Conservation (phyloP, 2,329 filamentous ascomycete species). For the Talaromyces rugulosus region DNA sequence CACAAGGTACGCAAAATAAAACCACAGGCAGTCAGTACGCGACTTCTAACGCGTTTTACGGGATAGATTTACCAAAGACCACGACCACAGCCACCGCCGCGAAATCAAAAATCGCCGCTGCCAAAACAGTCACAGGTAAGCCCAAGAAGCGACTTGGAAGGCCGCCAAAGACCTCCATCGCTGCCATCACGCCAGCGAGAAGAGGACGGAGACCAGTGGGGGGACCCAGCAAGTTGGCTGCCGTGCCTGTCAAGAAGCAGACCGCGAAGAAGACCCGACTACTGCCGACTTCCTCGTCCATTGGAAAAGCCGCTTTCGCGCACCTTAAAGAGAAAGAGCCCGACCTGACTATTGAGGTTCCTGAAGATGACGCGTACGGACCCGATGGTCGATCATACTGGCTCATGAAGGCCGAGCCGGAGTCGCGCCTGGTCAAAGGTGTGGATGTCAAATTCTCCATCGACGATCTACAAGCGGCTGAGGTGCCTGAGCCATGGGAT, state of each 20-base stretch:
- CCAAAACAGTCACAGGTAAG: conserved; percentile 10
- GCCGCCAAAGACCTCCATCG: conserved; percentile 7
- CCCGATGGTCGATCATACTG: conserved; percentile 55
- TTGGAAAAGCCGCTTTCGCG: conserved; percentile 2
- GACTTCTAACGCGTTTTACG: neutral
- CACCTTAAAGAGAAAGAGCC: conserved; percentile 12
- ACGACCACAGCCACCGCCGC: neutral
- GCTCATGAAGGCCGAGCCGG: conserved; percentile 85
- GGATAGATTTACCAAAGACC: neutral
- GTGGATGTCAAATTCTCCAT: conserved; percentile 91
- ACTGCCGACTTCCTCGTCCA: neutral
- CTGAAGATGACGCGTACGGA: conserved; percentile 15
- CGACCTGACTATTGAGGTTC: conserved; percentile 15
- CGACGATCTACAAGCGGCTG: conserved; percentile 72
- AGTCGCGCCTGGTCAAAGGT: conserved; percentile 79
- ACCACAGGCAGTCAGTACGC: neutral
- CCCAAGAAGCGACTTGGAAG: conserved; percentile 9
- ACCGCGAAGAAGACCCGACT: neutral
- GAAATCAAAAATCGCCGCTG: neutral
- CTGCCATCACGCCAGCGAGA: conserved; percentile 20
- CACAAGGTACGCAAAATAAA: conserved; percentile 6
- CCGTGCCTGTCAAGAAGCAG: conserved; percentile 15
- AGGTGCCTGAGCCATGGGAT: conserved; percentile 83
- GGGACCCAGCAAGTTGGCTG: conserved; percentile 19
- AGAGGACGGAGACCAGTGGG: conserved; percentile 11